Conservation (phyloP, 1,284 basidiomycete genomes). For the Cryptococcus deneoformans region DNA sequence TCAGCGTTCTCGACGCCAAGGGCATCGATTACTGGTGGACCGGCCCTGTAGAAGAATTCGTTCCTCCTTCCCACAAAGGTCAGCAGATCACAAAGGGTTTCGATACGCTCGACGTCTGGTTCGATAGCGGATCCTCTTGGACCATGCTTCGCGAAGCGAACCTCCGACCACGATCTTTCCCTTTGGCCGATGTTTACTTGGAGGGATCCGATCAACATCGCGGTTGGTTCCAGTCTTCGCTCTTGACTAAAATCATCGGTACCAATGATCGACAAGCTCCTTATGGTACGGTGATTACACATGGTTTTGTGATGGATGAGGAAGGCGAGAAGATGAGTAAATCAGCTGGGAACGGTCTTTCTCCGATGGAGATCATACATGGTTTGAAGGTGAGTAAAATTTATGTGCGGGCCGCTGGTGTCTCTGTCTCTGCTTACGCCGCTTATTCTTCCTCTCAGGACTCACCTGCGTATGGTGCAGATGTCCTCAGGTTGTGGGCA, state of each 20-base stretch:
- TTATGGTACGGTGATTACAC: conserved; percentile 82
- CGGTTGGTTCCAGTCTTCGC: conserved; percentile 97
- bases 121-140: conserved; percentile 97
- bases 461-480: conserved; percentile 77
- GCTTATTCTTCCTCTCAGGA: conserved; percentile 52
- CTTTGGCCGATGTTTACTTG: conserved; percentile 80
- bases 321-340: conserved; percentile 98
- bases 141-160: conserved; percentile 59
- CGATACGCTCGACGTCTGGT: conserved; percentile 99
- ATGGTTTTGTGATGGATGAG: conserved; percentile 95
- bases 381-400: conserved; percentile 65
- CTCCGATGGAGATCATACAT: conserved; percentile 74
- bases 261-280: conserved; percentile 55
- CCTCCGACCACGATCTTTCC: conserved; percentile 23
- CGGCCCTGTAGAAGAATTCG: conserved; percentile 77
- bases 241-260: conserved; percentile 76
- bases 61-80: conserved; percentile 58
- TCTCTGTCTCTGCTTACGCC: too few relatives aligned
- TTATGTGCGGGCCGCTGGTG: not conserved
- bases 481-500: conserved; percentile 87
- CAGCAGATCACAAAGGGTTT: conserved; percentile 67
- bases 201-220: conserved; percentile 98
- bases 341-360: conserved; percentile 87
- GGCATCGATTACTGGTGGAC: conserved; percentile 91
- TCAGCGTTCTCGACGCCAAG: conserved; percentile 66